Evolutionary conservation across 768 basidiomycete genomes (phyloP), one percentile per base, ranked within the genome.

Genomic region (Trametes cinnabarina): DNA sequence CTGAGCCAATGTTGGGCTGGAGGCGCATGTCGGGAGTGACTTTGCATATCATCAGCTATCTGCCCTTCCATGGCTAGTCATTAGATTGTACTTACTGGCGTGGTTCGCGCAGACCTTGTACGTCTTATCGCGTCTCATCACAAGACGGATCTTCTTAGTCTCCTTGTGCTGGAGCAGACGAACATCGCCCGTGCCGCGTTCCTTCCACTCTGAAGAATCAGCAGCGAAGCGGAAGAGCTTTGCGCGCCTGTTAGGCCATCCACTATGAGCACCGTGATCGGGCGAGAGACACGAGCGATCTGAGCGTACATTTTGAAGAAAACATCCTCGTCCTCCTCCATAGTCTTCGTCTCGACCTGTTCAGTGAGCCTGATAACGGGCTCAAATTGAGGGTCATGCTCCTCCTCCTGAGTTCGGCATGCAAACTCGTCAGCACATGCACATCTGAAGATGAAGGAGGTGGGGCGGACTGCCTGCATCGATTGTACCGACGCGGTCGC

Each of bases 111-210:
- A 98, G 76, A 98, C 95, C 76, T 99, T 98, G 75, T 94, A 82
- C 47, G 97, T 99, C 86, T 98, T 98, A 82, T 99, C 97, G 75
- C 97, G 91, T 77, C 96, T 82, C 97, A 99, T 99, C 72, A 99
- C 94, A 61, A 99, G 84, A 62, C 97, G 84, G 69, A 96, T 82
- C 76, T 95, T 98, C 80, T 88, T 87, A 48, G 87, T 88, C 69
- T 85, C 85, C 74, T 89, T 93, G 80, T 97, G 92, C 66, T 85
- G 78, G 63, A 99, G 85, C 55, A 99, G 82, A 72, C 93, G 89
- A 64, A 93, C 94, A 72, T 96, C 94, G 44, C 96, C 96, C 15
- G 95, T 98, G 39, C 96, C 96, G 32, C 97, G 79, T 77, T 99
- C 97, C 74, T 99, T 99, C 97, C 97, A 99, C 76, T 98, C 96